phyloP scores from a whole-genome alignment of 2,329 filamentous ascomycete species.

The Pseudocercospora vitis region DNA sequence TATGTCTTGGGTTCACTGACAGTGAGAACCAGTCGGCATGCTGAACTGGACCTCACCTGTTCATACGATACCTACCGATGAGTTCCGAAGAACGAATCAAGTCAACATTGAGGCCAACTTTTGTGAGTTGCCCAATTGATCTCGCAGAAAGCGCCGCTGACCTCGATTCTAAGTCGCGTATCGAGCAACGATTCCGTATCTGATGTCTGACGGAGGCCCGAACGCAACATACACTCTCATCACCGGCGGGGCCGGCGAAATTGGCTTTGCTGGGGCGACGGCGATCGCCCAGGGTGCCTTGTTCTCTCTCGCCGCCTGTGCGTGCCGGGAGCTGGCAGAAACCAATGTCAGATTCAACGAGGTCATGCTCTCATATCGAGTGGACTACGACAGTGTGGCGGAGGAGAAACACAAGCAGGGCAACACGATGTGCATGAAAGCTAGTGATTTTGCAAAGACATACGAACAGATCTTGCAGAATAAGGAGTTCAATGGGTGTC shows the following conservation, averaged over 20 bases:
- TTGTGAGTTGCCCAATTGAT: constrained; percentile 23
- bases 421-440: constrained; percentile 8
- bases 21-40: constrained; percentile 27
- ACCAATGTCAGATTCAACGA: constrained; percentile 45
- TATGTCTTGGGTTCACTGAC: constrained; percentile 28
- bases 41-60: constrained; percentile 25
- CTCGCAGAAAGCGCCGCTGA: not conserved
- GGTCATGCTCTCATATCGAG: constrained; percentile 37
- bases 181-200: constrained; percentile 34
- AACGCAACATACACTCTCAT: constrained; percentile 36
- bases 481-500: constrained; percentile 6
- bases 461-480: constrained; percentile 14
- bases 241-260: not conserved
- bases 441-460: constrained; percentile 14
- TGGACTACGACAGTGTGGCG: constrained; percentile 17
- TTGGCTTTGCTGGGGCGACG: constrained; percentile 18
- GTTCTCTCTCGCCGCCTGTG: constrained; percentile 39
- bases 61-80: constrained; percentile 25
- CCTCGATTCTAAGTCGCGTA: constrained; percentile 9
- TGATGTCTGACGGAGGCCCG: constrained; percentile 32
- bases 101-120: constrained; percentile 35
- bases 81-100: constrained; percentile 27
- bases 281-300: constrained; percentile 41
- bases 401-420: constrained; percentile 9
- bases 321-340: constrained; percentile 33